Evolutionary conservation across 106 monocot species (phyloP), one percentile per base, ranked within the genome.

Genomic region (Platanthera zijinensis): DNA sequence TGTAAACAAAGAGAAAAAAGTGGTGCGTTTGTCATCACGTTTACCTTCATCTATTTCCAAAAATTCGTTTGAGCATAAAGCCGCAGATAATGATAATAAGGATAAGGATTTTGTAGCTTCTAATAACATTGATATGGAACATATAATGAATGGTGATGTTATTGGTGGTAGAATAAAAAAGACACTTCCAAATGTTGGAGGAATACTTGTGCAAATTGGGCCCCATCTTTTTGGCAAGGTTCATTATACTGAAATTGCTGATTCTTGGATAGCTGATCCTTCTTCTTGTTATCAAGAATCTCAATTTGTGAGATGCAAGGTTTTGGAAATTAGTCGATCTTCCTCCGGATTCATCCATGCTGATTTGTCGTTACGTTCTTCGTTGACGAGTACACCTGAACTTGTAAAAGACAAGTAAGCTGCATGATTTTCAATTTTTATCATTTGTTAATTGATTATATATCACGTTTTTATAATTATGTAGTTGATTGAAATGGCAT

Each of bases 201-300:
- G 97, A 72, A 52, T 97, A n/a, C 78, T 91, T 74, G 91, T 97
- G 46, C 93, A 94, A 75, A 91, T 97, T 74, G 93, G 96, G 9
- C 96, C 93, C 69, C 96, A 94, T 81, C 81, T 89, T 19, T 75
- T 79, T 84, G 96, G 96, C 78, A 93, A 82, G 71, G 91, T 84
- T 82, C 90, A 97, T 81, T 94, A 91, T 51, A 91, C 93, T 57
- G 96, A 97, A 82, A 75, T 97, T 57, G 49, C 72, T 19, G 91
- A 94, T 82, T 72, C 67, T 48, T 94, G 94, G 97, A 69, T 68
- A 3, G 22, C 79, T 50, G 56, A 90, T 57, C 97, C 94, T 18
- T 69, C 89, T 50, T 83, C 81, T 77, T 77, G 81, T 32, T 99
- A 85, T 57, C 50, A 89, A 4, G 93, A 99, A 79, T 89, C 91